phyloP scores from a whole-genome alignment of 2,329 filamentous ascomycete species.

The Aspergillus sp. region DNA sequence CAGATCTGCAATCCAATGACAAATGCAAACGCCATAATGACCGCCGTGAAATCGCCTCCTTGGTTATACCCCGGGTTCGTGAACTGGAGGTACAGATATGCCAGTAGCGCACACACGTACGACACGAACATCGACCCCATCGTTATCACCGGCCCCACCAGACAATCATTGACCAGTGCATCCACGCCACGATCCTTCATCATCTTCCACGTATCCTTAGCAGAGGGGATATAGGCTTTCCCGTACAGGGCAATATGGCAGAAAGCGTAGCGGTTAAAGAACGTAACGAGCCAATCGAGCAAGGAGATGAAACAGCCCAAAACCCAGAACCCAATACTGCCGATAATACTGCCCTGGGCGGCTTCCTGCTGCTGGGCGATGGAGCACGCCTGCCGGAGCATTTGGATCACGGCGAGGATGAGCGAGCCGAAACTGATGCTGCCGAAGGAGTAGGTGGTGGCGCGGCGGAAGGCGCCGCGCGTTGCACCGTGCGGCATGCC shows the following conservation, averaged over 20 bases:
- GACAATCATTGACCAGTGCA: constrained; percentile 83
- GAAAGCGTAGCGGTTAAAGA: constrained; percentile 91
- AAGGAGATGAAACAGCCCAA: constrained; percentile 75
- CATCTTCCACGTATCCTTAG: constrained; percentile 88
- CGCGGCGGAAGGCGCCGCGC: constrained; percentile 76
- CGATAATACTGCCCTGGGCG: constrained; percentile 68
- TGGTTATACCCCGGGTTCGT: constrained; percentile 78
- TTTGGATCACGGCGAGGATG: constrained; percentile 83
- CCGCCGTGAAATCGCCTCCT: constrained; percentile 67
- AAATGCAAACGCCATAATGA: constrained; percentile 83
- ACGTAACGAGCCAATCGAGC: constrained; percentile 82
- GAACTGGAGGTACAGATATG: constrained; percentile 84
- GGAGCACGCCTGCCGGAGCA: constrained; percentile 77
- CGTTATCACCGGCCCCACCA: constrained; percentile 71
- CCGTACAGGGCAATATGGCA: constrained; percentile 92
- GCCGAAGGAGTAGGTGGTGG: constrained; percentile 88
- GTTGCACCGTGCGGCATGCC: constrained; percentile 77
- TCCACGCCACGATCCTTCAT: constrained; percentile 91
- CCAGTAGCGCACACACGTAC: constrained; percentile 76
- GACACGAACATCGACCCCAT: constrained; percentile 82
- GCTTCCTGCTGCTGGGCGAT: constrained; percentile 70
- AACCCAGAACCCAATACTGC: constrained; percentile 69
- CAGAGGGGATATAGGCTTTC: constrained; percentile 80
- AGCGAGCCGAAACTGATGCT: constrained; percentile 86
- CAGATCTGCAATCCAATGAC: constrained; percentile 87